phyloP scores from a whole-genome alignment of 176 grass and related monocot genomes.

The Stipa capillata region DNA sequence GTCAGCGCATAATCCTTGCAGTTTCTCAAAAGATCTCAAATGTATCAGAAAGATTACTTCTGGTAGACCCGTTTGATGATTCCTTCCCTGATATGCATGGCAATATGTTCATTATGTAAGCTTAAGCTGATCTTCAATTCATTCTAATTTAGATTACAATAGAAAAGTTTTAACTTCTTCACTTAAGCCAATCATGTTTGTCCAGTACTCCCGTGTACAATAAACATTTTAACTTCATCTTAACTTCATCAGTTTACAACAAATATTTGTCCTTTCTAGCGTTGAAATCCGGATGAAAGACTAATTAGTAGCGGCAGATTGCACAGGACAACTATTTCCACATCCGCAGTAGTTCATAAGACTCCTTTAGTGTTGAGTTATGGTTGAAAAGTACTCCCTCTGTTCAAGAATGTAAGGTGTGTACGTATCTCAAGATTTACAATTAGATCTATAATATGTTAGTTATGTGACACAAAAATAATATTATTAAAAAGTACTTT shows the following conservation, averaged over 20 bases:
- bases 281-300: background rate
- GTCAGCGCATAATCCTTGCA: conserved; percentile 69
- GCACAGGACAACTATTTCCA: background rate
- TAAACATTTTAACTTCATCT: background rate
- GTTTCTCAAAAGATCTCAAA: conserved; percentile 79
- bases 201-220: background rate
- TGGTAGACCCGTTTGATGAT: conserved; percentile 85
- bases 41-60: conserved; percentile 66
- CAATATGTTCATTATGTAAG: conserved; percentile 89
- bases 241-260: background rate
- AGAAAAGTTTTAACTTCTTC: background rate
- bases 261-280: background rate
- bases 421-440: no score
- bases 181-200: background rate
- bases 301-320: background rate
- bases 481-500: no score
- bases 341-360: background rate
- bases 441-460: no score
- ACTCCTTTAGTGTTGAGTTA: background rate
- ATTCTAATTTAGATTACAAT: conserved; percentile 7
- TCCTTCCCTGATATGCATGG: conserved; percentile 65
- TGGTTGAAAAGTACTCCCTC: background rate
- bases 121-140: conserved; percentile 28
- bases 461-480: no score
- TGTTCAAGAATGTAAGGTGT: no score